Evolutionary conservation across 164 flowering plant genomes (phyloP), one percentile per base, ranked within the genome.

Genomic region (Umbilicus rupestris): DNA sequence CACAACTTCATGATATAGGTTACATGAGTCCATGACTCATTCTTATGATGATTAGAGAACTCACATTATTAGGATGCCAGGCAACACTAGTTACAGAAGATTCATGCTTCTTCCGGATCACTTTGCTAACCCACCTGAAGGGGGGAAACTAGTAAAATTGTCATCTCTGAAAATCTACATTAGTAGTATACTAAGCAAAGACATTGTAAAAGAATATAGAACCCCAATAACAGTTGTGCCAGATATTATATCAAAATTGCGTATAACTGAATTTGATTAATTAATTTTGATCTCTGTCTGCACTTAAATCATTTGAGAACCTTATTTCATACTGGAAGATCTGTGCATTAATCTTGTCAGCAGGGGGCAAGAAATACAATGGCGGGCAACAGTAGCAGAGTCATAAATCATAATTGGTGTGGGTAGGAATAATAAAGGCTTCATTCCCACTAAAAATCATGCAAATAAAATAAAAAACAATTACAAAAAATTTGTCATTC

Each of bases 41-140:
- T 49, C 24, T 49, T 20, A 49, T 12, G 26, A 49, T 26, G 20
- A 24, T n/a, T 26, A 64, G 55, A 71, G 67, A 55, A 70, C 93
- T 6, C 64, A 91, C 99, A 81, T 94, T 94, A 73, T 94, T 85
- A 20, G 99, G 99, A 85, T 94, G 99, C 99, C 99, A 94, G 45
- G 99, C 96, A 77, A 94, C 96, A 83, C 88, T 78, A 19, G 97
- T 94, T 68, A 94, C 99, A 55, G 99, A 94, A 65, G 99, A 94
- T 71, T 84, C 81, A 73, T 94, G 99, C 69, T 75, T 83, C 74
- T 91, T 94, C 78, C 97, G 76, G 58, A 94, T 88, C 71, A 94
- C 87, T 79, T 94, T 94, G 76, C 99, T 94, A 66, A 91, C 97
- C 99, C 99, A 94, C 99, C 99, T 94, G 85, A 12, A 68, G 63